These are phyloP conservation scores for Mycena vitilis DNA, from an alignment of 768 basidiomycete species.

Conservation along the genomic window DNA sequence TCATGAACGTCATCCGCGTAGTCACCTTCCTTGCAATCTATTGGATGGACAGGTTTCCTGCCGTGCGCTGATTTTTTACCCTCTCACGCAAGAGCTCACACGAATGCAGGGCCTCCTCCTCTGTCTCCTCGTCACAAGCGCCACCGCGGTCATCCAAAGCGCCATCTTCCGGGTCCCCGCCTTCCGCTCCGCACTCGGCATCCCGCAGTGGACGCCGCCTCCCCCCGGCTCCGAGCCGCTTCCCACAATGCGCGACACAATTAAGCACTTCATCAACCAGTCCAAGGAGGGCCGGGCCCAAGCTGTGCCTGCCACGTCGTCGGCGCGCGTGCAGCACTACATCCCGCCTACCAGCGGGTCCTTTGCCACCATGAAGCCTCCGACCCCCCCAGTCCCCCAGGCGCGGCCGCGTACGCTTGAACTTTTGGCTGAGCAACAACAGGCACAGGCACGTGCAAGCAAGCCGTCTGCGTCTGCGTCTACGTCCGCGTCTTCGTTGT, in stretches of 20 bases:
- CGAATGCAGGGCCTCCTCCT: slow-evolving; percentile 53
- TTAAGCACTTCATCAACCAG: not conserved
- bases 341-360: not conserved
- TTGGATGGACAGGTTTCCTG: slow-evolving; percentile 68
- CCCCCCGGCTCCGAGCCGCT: slow-evolving; percentile 43
- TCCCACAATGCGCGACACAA: slow-evolving; percentile 41
- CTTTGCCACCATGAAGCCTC: not conserved
- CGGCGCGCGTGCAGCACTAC: slow-evolving; percentile 3
- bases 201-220: slow-evolving; percentile 48
- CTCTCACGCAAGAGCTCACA: not conserved
- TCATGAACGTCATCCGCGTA: slow-evolving; percentile 75
- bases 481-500: slow-evolving; percentile 2
- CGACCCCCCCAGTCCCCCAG: not conserved
- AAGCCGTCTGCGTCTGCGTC: not conserved
- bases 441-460: slow-evolving; percentile 6
- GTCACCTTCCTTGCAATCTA: slow-evolving; percentile 60
- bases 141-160: slow-evolving; percentile 63
- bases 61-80: slow-evolving; percentile 59
- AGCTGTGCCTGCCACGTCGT: too few relatives aligned
- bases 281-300: not conserved
- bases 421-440: slow-evolving; percentile 13
- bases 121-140: slow-evolving; percentile 53
- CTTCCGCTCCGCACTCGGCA: slow-evolving; percentile 53
- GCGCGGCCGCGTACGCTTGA: slow-evolving; percentile 11
- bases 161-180: slow-evolving; percentile 55